phyloP scores from a whole-genome alignment of 305 asterid genomes.

The Fraxinus baroniana region DNA sequence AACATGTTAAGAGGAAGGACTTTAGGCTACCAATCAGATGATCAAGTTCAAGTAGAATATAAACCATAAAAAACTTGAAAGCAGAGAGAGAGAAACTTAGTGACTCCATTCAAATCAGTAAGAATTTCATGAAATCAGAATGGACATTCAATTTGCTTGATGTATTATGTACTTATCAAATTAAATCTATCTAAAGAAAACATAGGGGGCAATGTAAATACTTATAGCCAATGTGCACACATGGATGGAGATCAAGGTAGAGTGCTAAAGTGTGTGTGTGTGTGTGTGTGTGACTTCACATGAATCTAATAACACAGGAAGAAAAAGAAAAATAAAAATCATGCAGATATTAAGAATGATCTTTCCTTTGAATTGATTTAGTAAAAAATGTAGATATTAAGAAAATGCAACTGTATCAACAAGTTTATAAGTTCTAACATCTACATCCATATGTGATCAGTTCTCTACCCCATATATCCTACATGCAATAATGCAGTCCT shows the following conservation, averaged over 20 bases:
- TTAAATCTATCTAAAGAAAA: not conserved
- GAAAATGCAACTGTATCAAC: not conserved
- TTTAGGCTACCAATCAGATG: not conserved
- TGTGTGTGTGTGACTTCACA: not conserved
- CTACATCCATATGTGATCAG: not conserved
- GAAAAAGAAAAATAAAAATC: not conserved
- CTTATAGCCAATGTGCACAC: not conserved
- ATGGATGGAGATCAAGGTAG: not conserved
- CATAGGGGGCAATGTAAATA: not conserved
- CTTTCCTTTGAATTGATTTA: not conserved
- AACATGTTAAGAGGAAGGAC: not conserved
- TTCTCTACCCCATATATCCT: not conserved
- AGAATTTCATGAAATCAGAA: not conserved
- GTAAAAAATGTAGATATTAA: not conserved
- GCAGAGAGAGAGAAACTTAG: not conserved
- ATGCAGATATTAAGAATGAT: not conserved
- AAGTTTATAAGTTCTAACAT: not conserved
- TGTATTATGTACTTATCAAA: not conserved
- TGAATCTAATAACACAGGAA: not conserved
- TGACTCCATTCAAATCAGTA: not conserved
- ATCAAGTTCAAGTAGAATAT: not conserved
- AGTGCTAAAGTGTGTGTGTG: not conserved
- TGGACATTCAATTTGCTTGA: not conserved
- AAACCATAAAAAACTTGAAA: not conserved
- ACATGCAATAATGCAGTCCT: not conserved